Base-by-base conservation (phyloP, 2,329 filamentous ascomycete species). In the Pyrenochaeta sp. region DNA sequence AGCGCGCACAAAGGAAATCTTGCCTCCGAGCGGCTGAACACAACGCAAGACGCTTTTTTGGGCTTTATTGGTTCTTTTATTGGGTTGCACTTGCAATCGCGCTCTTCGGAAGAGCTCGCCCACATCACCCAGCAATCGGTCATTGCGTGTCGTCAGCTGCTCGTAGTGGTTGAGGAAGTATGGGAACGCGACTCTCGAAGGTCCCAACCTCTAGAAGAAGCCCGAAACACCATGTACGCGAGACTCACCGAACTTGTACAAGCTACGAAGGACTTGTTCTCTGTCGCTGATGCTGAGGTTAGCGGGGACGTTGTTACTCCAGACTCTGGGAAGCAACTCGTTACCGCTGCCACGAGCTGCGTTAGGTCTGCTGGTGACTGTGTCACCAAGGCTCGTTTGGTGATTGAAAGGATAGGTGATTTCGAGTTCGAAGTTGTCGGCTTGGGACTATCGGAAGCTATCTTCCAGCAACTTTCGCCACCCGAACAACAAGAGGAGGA, bases 61-160 rank as follows among this genome's bases (percentile, higher is more conserved):
- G 95, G 93, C 6, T 91, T 93, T 72, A 86, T 99, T 50, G 94
- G 92, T 50, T 96, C 92, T 4, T 97, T 98, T 75, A 94, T 98
- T 74, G 95, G 95, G 15, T 85, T 97, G 54, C 92, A 97, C 77
- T 83, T 97, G 59, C 93, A 97, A 75, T 95, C 93, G n/a, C 90
- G 95, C 61, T 95, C 93, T 7, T 90, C 92, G 8, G 87, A 90
- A 1, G 93, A 97, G 74, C 84, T 98, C 48, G 88, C 93, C 32
- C 80, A 89, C 10, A 93, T 91, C 15, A 94, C 96, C 47, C 90
- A 91, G 72, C 90, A 94, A 74, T 92, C 93, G 8, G 91, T 93
- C 9, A 84, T 88, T 7, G 93, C 93, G 2, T 96, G 93, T 62
- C 89, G 90, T 46, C 87, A 90, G 65, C 84, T 98, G 48, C 83